These are phyloP conservation scores for Stygiomarasmius scandens DNA, from an alignment of 1,284 basidiomycete genomes.

Conservation along the genomic window DNA sequence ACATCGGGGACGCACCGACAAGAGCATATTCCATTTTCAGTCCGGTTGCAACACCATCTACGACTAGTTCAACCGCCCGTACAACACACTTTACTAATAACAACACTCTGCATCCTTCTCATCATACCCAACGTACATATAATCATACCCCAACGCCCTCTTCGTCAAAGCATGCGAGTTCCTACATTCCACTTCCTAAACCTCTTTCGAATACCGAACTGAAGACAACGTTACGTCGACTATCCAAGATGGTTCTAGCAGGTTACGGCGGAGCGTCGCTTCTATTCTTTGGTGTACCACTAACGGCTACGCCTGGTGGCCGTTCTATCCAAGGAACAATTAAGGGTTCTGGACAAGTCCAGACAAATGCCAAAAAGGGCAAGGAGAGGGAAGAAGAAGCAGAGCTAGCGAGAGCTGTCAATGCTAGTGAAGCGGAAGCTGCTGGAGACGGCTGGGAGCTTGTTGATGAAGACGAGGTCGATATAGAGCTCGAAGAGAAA, in stretches of 20 bases:
- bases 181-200: slow-evolving; percentile 22
- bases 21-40: slow-evolving; percentile 22
- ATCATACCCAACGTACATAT: not conserved
- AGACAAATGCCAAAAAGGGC: slow-evolving; percentile 38
- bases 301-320: slow-evolving; percentile 27
- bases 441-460: slow-evolving; percentile 44
- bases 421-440: slow-evolving; percentile 69
- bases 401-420: slow-evolving; percentile 63
- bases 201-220: slow-evolving; percentile 52
- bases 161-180: slow-evolving; percentile 16
- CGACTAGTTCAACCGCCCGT: slow-evolving; percentile 18
- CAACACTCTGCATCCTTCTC: not conserved
- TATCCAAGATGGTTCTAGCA: slow-evolving; percentile 78
- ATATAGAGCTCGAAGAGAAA: slow-evolving; percentile 38
- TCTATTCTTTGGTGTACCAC: slow-evolving; percentile 73
- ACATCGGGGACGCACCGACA: slow-evolving; percentile 61
- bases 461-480: slow-evolving; percentile 38
- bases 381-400: slow-evolving; percentile 47
- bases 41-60: slow-evolving; percentile 23
- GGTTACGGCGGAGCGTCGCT: slow-evolving; percentile 80
- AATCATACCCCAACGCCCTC: slow-evolving; percentile 8
- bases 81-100: not conserved
- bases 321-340: slow-evolving; percentile 17
- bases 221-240: slow-evolving; percentile 66
- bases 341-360: slow-evolving; percentile 27